phyloP scores from a whole-genome alignment of 2,329 filamentous ascomycete species.

The Cercospora nicotianae region DNA sequence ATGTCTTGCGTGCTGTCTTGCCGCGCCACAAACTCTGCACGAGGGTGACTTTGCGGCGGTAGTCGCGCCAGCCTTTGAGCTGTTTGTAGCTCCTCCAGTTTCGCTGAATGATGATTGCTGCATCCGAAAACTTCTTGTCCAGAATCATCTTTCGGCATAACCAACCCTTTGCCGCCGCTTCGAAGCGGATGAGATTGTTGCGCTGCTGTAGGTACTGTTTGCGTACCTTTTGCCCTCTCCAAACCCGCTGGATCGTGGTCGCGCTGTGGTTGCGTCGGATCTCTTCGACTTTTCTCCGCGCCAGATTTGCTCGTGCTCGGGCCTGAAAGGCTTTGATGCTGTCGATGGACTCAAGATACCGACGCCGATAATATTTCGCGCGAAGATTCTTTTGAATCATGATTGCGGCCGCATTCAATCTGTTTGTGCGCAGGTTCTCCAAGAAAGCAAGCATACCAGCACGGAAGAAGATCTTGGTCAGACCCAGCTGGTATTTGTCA shows the following conservation, averaged over 20 bases:
- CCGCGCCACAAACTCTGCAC: slow-evolving; percentile 94
- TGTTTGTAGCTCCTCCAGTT: slow-evolving; percentile 81
- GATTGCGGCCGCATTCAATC: slow-evolving; percentile 89
- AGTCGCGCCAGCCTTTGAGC: slow-evolving; percentile 78
- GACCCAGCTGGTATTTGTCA: slow-evolving; percentile 95
- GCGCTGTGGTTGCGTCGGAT: slow-evolving; percentile 81
- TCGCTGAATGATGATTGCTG: slow-evolving; percentile 85
- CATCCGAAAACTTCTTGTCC: slow-evolving; percentile 90
- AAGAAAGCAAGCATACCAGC: slow-evolving; percentile 98
- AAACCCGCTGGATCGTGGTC: slow-evolving; percentile 91
- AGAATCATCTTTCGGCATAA: slow-evolving; percentile 87
- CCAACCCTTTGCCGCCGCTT: slow-evolving; percentile 89
- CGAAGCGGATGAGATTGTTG: slow-evolving; percentile 80
- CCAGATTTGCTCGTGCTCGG: slow-evolving; percentile 71
- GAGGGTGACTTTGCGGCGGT: slow-evolving; percentile 83
- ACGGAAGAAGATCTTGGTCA: slow-evolving; percentile 99
- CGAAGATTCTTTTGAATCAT: slow-evolving; percentile 99
- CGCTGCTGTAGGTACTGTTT: slow-evolving; percentile 77
- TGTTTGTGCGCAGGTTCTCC: slow-evolving; percentile 86
- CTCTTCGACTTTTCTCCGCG: slow-evolving; percentile 75
- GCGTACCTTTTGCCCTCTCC: slow-evolving; percentile 88
- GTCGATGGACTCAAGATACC: slow-evolving; percentile 82
- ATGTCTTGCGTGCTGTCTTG: slow-evolving; percentile 73
- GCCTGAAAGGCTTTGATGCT: slow-evolving; percentile 81
- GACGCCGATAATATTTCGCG: slow-evolving; percentile 90